Base-by-base conservation (phyloP, 768 basidiomycete species). In the Dictyophora rubrovolvata region DNA sequence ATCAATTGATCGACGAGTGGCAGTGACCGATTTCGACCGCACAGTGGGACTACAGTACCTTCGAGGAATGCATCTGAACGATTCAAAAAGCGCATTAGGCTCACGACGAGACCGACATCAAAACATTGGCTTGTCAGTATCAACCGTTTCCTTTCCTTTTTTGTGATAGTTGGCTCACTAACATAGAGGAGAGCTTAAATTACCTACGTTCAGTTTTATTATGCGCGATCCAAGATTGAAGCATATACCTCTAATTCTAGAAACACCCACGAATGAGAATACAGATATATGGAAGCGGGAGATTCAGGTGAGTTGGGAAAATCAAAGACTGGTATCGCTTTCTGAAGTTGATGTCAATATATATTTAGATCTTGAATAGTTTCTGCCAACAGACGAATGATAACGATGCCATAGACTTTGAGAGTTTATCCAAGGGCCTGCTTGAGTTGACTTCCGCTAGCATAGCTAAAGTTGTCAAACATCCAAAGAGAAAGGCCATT, bases 31-130 rank as follows among this genome's bases (percentile, higher is more conserved):
- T 50, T 91, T 93, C 63, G 83, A 88, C 34, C 65, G 74, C n/a
- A 72, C 79, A 60, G 76, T 94, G 2, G 89, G 92, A 1, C 64
- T 89, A 22, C 67, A 75, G 12, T 93, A 90, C 66, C 80, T 93
- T 16, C 77, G 82, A 3, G 91, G 85, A 1, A 86, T 93, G 80
- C 92, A 94, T 65, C 67, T 93, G 49, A 94, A 94, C 66, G 91
- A 93, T 67, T 87, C 87, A 12, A 89, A 89, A 68, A 79, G 77
- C 9, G 74, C 72, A 1, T 74, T 81, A 12, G 79, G 75, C 2
- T 84, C 85, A 12, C 84, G 79, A 63, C 84, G 81, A 63, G 92
- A 93, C 65, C 72, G 88, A 42, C 92, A 93, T 63, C 84, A 91
- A 69, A 93, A 90, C 62, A 84, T 93, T 37, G 92, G 92, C 20